Evolutionary conservation across 106 monocot genomes (phyloP), one percentile per base, ranked within the genome.

Genomic region (Phalaenopsis equestris): DNA sequence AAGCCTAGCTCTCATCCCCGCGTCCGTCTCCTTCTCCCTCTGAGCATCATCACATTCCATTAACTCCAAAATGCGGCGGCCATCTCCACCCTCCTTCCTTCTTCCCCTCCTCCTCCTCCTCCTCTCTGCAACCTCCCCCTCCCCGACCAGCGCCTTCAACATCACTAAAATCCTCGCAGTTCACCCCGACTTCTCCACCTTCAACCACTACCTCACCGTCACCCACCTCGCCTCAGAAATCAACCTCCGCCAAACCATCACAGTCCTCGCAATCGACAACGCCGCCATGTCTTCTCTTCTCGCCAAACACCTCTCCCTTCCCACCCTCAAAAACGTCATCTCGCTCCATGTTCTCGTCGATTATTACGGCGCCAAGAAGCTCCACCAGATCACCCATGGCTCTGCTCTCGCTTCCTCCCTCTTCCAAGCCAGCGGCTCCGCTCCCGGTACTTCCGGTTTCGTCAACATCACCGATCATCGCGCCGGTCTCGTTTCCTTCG

Each of bases 151-250:
- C 4, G 90, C 42, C 11, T 80, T 86, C 92, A 92, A 92, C 84
- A 85, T 92, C 45, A 92, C 89, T 56, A 80, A 67, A 38, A 89
- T 92, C 86, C 86, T 92, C 9, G 84, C 87, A 11, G 1, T 57
- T n/a, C 82, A 86, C 73, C 92, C 87, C 5, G 84, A 87, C 55
- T 88, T 87, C 89, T 89, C 92, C 72, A 89, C 89, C 76, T 92
- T 92, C 89, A 92, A 92, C 86, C 86, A 92, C 87, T 92, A 92
- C 86, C 87, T 92, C 5, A 81, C 87, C 64, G 73, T 36, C 49
- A 89, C 89, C 47, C 92, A 81, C 75, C 89, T 92, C 41, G 84
- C 87, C 72, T 39, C 23, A 41, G 87, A 87, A 73, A 90, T 92
- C 80, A 87, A 92, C 84, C 82, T 80, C 58, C 82, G 87, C 8